Conservation (phyloP, 805 yeast species). For the Cyberlindnera galapagoensis region DNA sequence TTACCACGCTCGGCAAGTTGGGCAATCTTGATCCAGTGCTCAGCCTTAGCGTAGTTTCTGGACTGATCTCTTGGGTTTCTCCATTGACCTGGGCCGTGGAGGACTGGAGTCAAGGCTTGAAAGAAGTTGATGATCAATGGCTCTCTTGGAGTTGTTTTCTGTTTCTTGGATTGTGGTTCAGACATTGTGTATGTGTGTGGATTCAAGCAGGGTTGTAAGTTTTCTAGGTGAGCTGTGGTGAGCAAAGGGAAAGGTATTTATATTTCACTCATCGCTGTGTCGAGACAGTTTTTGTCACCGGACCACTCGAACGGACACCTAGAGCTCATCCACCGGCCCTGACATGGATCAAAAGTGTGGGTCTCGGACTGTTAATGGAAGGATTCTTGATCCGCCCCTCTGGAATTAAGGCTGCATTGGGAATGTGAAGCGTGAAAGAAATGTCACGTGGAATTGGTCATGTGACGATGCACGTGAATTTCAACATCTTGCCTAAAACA, state of each 20-base stretch:
- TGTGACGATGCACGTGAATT: not conserved
- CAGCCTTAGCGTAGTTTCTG: constrained; percentile 21
- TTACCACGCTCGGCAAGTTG: constrained; percentile 35
- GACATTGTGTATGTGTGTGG: constrained; percentile 6
- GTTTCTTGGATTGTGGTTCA: constrained; percentile 9
- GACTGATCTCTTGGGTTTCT: constrained; percentile 23
- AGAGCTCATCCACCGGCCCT: too few species aligned
- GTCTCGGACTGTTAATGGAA: too few species aligned
- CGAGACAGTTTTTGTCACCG: not conserved
- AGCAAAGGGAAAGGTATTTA: too few species aligned
- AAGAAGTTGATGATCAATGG: constrained; percentile 22
- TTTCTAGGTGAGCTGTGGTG: not conserved
- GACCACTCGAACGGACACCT: too few species aligned
- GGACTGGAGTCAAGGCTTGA: constrained; percentile 21
- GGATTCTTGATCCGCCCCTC: not conserved
- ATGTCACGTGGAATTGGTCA: too few species aligned
- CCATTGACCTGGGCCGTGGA: constrained; percentile 25
- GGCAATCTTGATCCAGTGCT: constrained; percentile 36
- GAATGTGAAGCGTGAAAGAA: too few species aligned
- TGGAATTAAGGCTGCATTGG: not conserved
- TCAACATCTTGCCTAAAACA: too few species aligned
- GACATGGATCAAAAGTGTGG: too few species aligned
- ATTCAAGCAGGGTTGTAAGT: not conserved
- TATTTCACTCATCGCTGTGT: too few species aligned
- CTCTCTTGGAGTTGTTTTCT: constrained; percentile 9